Evolutionary conservation across 2,329 filamentous ascomycete species (phyloP).

Genomic region (Seiridium cupressi): DNA sequence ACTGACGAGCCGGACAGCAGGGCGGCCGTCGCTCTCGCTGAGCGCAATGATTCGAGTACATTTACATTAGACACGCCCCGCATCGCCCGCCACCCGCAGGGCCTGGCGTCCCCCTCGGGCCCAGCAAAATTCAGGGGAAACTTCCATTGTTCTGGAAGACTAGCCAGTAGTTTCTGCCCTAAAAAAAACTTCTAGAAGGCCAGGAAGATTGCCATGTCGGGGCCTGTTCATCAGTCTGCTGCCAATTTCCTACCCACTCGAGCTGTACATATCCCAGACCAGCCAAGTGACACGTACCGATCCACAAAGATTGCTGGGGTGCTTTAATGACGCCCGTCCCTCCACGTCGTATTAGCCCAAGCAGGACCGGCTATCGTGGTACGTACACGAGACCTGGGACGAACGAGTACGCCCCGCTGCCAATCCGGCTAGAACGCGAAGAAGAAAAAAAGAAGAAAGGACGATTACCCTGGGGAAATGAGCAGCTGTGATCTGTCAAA

Average conservation of each 20-base stretch:
- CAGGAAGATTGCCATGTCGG: constrained; percentile 1
- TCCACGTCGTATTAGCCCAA: no score
- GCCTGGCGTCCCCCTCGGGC: background rate
- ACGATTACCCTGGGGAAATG: no score
- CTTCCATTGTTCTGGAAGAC: constrained; percentile 2
- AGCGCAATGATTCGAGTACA: background rate
- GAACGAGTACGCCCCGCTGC: no score
- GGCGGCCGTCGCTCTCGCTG: background rate
- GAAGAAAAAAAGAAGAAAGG: no score
- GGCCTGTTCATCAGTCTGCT: background rate
- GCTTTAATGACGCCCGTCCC: no score
- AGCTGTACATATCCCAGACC: background rate
- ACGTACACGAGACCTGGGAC: no score
- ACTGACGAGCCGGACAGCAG: background rate
- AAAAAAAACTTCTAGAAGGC: constrained; percentile 7
- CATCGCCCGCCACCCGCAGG: background rate
- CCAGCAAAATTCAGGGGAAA: background rate
- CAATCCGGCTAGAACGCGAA: no score
- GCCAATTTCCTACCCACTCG: background rate
- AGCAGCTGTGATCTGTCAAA: no score
- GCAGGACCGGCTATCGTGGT: no score
- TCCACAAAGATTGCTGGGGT: no score
- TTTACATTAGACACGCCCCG: background rate
- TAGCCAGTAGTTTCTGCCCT: background rate
- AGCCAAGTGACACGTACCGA: background rate